These are phyloP conservation scores for Zasmidium angulare DNA, from an alignment of 2,329 filamentous ascomycete species.

Conservation along the genomic window DNA sequence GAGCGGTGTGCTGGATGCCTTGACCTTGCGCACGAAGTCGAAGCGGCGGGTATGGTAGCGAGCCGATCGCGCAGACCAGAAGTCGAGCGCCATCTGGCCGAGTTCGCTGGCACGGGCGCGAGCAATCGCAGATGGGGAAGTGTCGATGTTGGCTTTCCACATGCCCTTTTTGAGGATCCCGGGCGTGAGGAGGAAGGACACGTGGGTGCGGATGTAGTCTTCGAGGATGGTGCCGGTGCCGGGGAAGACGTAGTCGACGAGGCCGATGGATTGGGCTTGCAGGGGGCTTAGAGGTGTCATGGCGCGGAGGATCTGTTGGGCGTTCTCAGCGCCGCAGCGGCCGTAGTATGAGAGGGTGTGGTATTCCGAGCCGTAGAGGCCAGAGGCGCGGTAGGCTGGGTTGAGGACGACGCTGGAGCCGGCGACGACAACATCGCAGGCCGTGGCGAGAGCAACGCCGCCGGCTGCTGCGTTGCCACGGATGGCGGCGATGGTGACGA, in stretches of 20 bases:
- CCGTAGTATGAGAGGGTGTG: slow-evolving; percentile 43
- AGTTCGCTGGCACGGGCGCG: slow-evolving; percentile 39
- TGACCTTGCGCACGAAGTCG: slow-evolving; percentile 45
- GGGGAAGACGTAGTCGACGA: slow-evolving; percentile 43
- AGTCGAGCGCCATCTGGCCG: slow-evolving; percentile 45
- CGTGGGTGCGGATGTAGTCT: slow-evolving; percentile 37
- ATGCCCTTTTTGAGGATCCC: slow-evolving; percentile 21
- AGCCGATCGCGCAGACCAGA: slow-evolving; percentile 40
- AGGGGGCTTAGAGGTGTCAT: slow-evolving; percentile 43
- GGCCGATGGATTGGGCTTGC: slow-evolving; percentile 39
- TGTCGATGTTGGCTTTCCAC: slow-evolving; percentile 41
- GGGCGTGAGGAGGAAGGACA: slow-evolving; percentile 34
- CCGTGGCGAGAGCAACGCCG: slow-evolving; percentile 44
- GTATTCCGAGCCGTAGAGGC: slow-evolving; percentile 43
- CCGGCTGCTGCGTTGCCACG: slow-evolving; percentile 46
- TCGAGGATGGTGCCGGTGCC: slow-evolving; percentile 36
- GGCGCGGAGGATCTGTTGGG: slow-evolving; percentile 34
- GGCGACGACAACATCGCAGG: slow-evolving; percentile 40
- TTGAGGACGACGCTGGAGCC: slow-evolving; percentile 42
- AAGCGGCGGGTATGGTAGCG: slow-evolving; percentile 42
- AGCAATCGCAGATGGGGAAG: slow-evolving; percentile 35
- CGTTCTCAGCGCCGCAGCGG: slow-evolving; percentile 38
- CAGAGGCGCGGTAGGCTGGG: slow-evolving; percentile 42
- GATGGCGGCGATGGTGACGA: slow-evolving; percentile 42
- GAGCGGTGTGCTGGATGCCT: slow-evolving; percentile 39